A percentile compares a stretch with the other conserved stretches of the same genome.
Evolutionary conservation across 768 basidiomycete species (phyloP).

Genomic region (Amanita subjunquillea): DNA sequence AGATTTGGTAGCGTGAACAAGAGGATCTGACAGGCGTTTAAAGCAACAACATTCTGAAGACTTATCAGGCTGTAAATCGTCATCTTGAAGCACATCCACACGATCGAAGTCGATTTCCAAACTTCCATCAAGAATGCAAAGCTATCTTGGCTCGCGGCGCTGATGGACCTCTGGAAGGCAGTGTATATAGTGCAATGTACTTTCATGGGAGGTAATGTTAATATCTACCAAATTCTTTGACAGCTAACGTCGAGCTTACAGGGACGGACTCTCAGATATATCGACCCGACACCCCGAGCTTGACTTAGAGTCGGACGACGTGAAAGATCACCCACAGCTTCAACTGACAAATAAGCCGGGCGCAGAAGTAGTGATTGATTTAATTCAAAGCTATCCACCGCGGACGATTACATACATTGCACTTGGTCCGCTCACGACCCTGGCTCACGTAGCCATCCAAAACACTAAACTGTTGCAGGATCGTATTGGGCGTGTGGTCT

Average conservation of each 20-base stretch:
- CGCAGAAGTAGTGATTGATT: constrained; percentile 41
- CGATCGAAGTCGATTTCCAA: constrained; percentile 47
- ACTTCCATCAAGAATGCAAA: constrained; percentile 38
- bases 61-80: constrained; percentile 55
- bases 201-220: constrained; percentile 63
- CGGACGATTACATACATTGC: constrained; percentile 60
- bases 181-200: constrained; percentile 66
- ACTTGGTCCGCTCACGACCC: constrained; percentile 72
- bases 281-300: constrained; percentile 57
- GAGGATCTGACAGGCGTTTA: not conserved
- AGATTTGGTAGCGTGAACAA: constrained; percentile 5
- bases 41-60: constrained; percentile 67
- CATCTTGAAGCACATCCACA: constrained; percentile 49
- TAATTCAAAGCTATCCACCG: constrained; percentile 40
- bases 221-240: not conserved
- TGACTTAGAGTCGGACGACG: constrained; percentile 18
- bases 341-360: constrained; percentile 34
- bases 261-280: constrained; percentile 63
- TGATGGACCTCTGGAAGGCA: constrained; percentile 58
- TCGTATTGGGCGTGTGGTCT: constrained; percentile 65
- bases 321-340: constrained; percentile 31
- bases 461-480: constrained; percentile 42
- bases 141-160: constrained; percentile 60
- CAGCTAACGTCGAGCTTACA: constrained; percentile 15
- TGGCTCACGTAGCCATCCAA: constrained; percentile 53